phyloP scores from a whole-genome alignment of 73 alveolate species.

The Paramecium sexaurelia region DNA sequence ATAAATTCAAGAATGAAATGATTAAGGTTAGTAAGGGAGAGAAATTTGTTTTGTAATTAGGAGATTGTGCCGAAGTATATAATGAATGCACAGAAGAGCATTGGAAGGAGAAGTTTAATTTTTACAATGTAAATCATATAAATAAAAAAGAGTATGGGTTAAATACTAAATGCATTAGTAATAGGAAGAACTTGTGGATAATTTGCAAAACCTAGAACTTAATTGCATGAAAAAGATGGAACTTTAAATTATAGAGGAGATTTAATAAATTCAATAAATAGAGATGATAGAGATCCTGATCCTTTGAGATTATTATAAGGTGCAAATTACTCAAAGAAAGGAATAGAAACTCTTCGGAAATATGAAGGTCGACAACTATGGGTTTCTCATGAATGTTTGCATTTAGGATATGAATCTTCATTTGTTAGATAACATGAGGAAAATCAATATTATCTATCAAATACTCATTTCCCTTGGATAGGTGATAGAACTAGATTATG shows the following conservation, averaged over 20 bases:
- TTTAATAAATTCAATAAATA: slow-evolving; percentile 22
- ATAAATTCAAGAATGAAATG: not conserved
- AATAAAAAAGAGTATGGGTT: slow-evolving; percentile 23
- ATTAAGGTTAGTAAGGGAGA: not conserved
- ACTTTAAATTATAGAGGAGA: slow-evolving; percentile 68
- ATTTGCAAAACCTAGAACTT: slow-evolving; percentile 69
- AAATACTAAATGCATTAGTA: slow-evolving; percentile 4
- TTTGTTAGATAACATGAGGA: slow-evolving; percentile 27
- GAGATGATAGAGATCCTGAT: slow-evolving; percentile 62
- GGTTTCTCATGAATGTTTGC: slow-evolving; percentile 70
- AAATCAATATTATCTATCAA: not conserved
- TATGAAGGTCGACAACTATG: not conserved
- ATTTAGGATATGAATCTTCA: slow-evolving; percentile 63
- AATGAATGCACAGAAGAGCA: slow-evolving; percentile 55
- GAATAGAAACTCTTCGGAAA: not conserved
- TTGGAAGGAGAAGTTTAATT: slow-evolving; percentile 36
- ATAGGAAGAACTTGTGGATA: slow-evolving; percentile 71
- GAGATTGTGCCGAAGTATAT: slow-evolving; percentile 71
- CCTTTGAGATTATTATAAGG: slow-evolving; percentile 66
- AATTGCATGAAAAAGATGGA: slow-evolving; percentile 15
- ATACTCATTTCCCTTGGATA: slow-evolving; percentile 71
- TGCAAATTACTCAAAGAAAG: not conserved
- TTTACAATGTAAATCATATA: slow-evolving; percentile 27
- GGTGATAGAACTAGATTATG: slow-evolving; percentile 72
- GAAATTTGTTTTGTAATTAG: slow-evolving; percentile 30